These are phyloP conservation scores for Babjeviella inositovora DNA, from an alignment of 805 yeast species.

Conservation along the genomic window DNA sequence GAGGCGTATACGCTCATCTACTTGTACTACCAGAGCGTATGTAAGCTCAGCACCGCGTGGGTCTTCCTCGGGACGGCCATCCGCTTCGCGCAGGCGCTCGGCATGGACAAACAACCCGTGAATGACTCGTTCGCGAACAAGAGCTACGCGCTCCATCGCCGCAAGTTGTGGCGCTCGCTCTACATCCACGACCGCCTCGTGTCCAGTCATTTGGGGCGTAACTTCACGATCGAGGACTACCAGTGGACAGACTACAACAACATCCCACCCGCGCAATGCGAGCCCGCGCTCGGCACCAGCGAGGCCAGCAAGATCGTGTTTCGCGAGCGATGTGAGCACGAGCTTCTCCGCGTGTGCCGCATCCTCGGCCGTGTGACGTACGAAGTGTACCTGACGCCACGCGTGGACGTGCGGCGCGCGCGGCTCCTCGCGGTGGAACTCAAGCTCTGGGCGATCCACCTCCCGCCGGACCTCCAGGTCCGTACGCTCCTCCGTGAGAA, in stretches of 20 bases:
- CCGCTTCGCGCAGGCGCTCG: constrained; percentile 23
- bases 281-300: constrained; percentile 7
- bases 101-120: constrained; percentile 18
- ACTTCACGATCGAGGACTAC: constrained; percentile 14
- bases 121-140: constrained; percentile 16
- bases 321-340: constrained; percentile 9
- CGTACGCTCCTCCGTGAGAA: constrained; percentile 8
- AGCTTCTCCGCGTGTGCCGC: constrained; percentile 10
- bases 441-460: constrained; percentile 14
- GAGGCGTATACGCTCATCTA: constrained; percentile 20
- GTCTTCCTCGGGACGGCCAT: constrained; percentile 21
- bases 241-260: constrained; percentile 20
- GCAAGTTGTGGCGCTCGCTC: constrained; percentile 15
- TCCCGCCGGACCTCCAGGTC: constrained; percentile 13
- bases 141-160: constrained; percentile 10
- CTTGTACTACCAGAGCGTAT: constrained; percentile 20
- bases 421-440: constrained; percentile 16
- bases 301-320: too few species aligned
- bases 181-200: constrained; percentile 16
- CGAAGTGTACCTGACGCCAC: constrained; percentile 13
- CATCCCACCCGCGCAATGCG: constrained; percentile 8
- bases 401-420: constrained; percentile 12
- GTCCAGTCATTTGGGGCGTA: constrained; percentile 17
- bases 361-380: constrained; percentile 13
- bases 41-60: constrained; percentile 25